phyloP scores from a whole-genome alignment of 208 protist genomes.

The Polymyxa betae region DNA sequence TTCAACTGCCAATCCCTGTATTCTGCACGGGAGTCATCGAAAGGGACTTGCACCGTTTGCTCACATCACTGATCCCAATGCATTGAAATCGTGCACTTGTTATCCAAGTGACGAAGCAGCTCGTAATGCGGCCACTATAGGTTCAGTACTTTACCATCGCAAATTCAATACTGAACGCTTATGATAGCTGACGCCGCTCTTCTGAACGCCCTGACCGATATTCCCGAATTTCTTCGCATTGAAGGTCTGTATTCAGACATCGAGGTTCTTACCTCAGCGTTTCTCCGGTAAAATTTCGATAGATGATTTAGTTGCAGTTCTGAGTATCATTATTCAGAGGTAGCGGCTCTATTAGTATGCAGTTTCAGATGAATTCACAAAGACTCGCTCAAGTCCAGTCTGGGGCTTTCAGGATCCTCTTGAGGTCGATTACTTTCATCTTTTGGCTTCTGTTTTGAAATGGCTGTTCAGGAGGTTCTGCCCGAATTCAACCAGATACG shows the following conservation, averaged over 20 bases:
- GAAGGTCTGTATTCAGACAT: neutral
- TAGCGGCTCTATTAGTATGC: neutral
- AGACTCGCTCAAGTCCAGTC: neutral
- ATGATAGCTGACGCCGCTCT: neutral
- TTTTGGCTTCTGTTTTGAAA: neutral
- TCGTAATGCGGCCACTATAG: neutral
- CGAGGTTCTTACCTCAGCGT: neutral
- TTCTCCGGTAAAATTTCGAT: neutral
- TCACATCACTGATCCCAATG: neutral
- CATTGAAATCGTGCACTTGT: neutral
- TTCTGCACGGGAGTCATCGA: neutral
- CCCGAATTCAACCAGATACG: neutral
- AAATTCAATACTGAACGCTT: neutral
- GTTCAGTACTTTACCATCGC: neutral
- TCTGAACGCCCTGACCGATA: neutral
- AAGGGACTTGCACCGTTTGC: too few species aligned
- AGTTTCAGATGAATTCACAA: neutral
- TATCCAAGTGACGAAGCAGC: neutral
- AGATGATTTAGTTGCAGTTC: neutral
- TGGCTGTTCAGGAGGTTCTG: conserved; percentile 18
- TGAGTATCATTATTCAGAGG: neutral
- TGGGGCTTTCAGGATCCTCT: neutral
- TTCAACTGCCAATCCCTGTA: neutral
- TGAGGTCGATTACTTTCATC: neutral
- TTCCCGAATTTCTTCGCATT: neutral